A percentile compares a stretch with the other conserved stretches of the same genome.
Conservation (phyloP, 805 yeast genomes). For the Metschnikowia kunwiensis region DNA sequence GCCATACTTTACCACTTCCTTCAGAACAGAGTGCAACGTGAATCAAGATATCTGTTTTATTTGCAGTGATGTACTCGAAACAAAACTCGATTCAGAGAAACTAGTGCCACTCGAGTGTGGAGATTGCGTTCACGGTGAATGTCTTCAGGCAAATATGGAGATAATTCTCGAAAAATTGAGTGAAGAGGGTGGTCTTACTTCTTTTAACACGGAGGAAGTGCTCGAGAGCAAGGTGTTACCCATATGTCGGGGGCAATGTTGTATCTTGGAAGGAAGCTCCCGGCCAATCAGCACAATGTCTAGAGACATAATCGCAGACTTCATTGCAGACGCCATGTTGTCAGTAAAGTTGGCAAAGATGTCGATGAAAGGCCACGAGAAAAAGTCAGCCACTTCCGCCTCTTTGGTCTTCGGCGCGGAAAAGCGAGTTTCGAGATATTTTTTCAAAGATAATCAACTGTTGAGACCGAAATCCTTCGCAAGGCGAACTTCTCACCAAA, state of each 20-base stretch:
- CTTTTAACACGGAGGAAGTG: neutral
- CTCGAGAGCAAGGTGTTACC: slow-evolving; percentile 11
- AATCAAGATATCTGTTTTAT: slow-evolving; percentile 37
- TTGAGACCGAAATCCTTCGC: slow-evolving; percentile 9
- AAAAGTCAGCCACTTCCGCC: neutral
- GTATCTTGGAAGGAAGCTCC: slow-evolving; percentile 2
- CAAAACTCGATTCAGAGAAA: slow-evolving; percentile 43
- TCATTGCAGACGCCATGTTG: slow-evolving; percentile 14
- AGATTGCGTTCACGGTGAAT: slow-evolving; percentile 57
- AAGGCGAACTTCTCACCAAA: neutral
- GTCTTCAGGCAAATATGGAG: slow-evolving; percentile 32
- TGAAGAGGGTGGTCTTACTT: neutral
- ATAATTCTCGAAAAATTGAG: slow-evolving; percentile 12
- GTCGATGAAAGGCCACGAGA: neutral
- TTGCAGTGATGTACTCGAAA: slow-evolving; percentile 50
- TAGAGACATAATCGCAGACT: slow-evolving; percentile 6
- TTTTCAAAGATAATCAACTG: slow-evolving; percentile 11
- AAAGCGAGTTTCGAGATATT: slow-evolving; percentile 12
- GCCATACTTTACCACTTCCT: slow-evolving; percentile 10
- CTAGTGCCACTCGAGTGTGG: slow-evolving; percentile 51
- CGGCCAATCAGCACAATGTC: slow-evolving; percentile 11
- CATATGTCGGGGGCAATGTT: slow-evolving; percentile 12
- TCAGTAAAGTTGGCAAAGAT: slow-evolving; percentile 11
- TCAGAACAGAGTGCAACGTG: slow-evolving; percentile 1
- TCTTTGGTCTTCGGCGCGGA: slow-evolving; percentile 6